Evolutionary conservation across 805 yeast genomes (phyloP).

Genomic region (Dipodascopsis tothii): DNA sequence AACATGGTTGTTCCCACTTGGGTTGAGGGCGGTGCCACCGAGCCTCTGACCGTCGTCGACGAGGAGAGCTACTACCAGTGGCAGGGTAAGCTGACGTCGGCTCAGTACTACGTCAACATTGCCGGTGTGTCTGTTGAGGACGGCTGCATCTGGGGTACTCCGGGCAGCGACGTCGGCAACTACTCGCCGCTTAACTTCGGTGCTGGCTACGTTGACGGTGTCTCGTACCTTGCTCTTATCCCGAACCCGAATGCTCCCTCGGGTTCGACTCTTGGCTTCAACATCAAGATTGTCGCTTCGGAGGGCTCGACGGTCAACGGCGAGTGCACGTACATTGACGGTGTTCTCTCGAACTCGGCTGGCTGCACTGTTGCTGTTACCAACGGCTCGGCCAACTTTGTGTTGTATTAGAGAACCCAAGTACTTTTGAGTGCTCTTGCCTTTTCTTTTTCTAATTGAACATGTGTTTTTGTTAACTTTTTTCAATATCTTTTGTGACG

Average conservation of each 20-base stretch:
- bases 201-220: constrained; percentile 70
- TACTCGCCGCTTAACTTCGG: constrained; percentile 97
- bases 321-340: constrained; percentile 71
- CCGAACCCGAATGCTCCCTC: constrained; percentile 82
- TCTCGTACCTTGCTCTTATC: constrained; percentile 67
- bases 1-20: constrained; percentile 94
- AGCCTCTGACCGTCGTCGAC: constrained; percentile 73
- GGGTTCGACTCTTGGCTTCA: constrained; percentile 56
- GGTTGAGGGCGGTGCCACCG: constrained; percentile 56
- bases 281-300: constrained; percentile 69
- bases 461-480: no score
- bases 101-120: constrained; percentile 94
- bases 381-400: constrained; percentile 75
- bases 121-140: constrained; percentile 87
- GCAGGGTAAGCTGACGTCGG: constrained; percentile 73
- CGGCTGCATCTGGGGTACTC: constrained; percentile 90
- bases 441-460: no score
- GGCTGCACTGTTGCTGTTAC: constrained; percentile 94
- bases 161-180: constrained; percentile 81
- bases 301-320: constrained; percentile 61
- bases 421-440: no score
- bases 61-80: constrained; percentile 70
- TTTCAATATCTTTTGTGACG: no score
- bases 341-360: constrained; percentile 60
- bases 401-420: constrained; percentile 55